Percentiles rank a stretch among this genome's conserved stretches.
These are phyloP conservation scores for Boletus rubescentipes DNA, from an alignment of 768 basidiomycete genomes.

Conservation along the genomic window DNA sequence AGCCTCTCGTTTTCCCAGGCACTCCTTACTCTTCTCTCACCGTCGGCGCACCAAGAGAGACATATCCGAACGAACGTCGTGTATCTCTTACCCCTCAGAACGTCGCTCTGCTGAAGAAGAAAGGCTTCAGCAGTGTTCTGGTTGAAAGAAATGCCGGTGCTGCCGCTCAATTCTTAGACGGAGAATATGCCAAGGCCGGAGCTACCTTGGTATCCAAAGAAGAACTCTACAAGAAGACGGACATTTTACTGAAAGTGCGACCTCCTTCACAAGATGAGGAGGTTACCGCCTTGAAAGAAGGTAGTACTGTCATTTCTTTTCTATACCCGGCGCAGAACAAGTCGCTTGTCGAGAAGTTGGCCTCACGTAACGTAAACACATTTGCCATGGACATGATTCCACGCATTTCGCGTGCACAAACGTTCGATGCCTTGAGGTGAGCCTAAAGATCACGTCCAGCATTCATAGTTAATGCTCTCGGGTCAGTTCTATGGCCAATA, in stretches of 20 bases:
- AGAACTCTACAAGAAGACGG: slow-evolving; percentile 63
- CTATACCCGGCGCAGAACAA: slow-evolving; percentile 84
- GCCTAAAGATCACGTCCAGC: slow-evolving; percentile 7
- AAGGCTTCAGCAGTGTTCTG: slow-evolving; percentile 73
- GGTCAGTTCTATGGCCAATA: slow-evolving; percentile 87
- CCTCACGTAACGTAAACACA: slow-evolving; percentile 63
- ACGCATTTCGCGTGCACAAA: slow-evolving; percentile 86
- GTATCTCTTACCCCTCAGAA: slow-evolving; percentile 84
- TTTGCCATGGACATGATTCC: slow-evolving; percentile 95
- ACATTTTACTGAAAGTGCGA: slow-evolving; percentile 86
- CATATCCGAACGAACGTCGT: slow-evolving; percentile 74
- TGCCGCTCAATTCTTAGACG: slow-evolving; percentile 77
- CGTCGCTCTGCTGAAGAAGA: slow-evolving; percentile 71
- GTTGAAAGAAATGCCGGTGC: slow-evolving; percentile 71
- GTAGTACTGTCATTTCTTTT: slow-evolving; percentile 81
- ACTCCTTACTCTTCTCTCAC: slow-evolving; percentile 69
- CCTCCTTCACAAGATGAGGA: slow-evolving; percentile 69
- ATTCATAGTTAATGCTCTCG: neutral
- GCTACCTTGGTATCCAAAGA: slow-evolving; percentile 74
- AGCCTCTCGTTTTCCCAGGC: slow-evolving; percentile 32
- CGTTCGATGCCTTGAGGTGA: slow-evolving; percentile 85
- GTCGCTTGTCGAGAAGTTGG: slow-evolving; percentile 64
- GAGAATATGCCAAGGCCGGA: slow-evolving; percentile 75
- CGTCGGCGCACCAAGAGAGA: slow-evolving; percentile 76
- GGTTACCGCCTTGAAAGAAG: slow-evolving; percentile 59